Evolutionary conservation across 2,329 filamentous ascomycete genomes (phyloP).

Genomic region (Aspergillus japonicus): DNA sequence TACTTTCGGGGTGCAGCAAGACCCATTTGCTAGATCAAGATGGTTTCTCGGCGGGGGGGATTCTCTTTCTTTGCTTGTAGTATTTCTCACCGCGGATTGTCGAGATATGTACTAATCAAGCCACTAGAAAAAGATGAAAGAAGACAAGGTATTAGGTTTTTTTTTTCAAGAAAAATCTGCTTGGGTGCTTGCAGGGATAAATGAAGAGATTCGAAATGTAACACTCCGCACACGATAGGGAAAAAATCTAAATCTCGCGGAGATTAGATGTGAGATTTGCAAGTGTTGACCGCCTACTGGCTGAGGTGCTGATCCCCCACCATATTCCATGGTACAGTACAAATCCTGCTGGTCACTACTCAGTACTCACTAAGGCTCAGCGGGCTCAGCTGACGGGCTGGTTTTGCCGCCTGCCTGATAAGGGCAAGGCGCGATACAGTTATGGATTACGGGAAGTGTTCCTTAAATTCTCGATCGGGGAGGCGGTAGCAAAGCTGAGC

Average conservation of each 20-base stretch:
- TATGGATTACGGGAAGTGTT: no score
- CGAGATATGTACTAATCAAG: background rate
- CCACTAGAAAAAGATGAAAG: background rate
- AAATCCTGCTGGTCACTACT: no score
- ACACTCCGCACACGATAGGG: background rate
- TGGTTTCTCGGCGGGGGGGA: background rate
- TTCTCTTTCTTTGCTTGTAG: background rate
- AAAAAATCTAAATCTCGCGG: background rate
- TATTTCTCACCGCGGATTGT: background rate
- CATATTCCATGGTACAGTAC: background rate
- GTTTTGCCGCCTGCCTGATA: no score
- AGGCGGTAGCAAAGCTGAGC: background rate
- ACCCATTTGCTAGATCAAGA: conserved; percentile 54
- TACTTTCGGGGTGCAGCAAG: conserved; percentile 68
- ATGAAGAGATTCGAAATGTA: background rate
- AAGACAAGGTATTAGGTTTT: background rate
- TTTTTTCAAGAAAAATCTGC: background rate
- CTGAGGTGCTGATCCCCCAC: background rate
- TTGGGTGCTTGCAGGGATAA: background rate
- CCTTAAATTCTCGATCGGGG: background rate
- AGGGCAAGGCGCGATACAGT: no score
- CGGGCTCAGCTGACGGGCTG: no score
- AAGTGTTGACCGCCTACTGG: background rate
- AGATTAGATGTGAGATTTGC: background rate
- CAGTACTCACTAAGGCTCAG: no score